A percentile compares a stretch with the other conserved stretches of the same genome.
Evolutionary conservation across 495 filamentous ascomycete genomes (phyloP).

Genomic region (Penicillium salamii): DNA sequence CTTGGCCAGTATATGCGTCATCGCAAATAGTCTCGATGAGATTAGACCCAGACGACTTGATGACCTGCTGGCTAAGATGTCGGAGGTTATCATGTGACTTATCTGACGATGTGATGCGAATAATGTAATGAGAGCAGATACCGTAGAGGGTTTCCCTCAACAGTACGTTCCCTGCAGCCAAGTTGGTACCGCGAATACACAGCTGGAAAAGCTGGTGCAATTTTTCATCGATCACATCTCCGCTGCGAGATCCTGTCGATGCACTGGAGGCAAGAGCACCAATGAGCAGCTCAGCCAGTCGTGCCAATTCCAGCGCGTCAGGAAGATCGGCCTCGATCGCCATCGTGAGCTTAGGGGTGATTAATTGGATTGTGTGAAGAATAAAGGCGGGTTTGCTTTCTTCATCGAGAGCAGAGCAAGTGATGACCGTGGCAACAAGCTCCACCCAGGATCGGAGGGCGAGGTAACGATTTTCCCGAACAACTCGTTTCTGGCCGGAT

Average conservation of each 20-base stretch:
- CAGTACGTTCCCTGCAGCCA: slow-evolving; percentile 63
- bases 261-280: slow-evolving; percentile 64
- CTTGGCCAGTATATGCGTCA: slow-evolving; percentile 84
- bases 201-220: slow-evolving; percentile 88
- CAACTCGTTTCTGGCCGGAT: slow-evolving; percentile 67
- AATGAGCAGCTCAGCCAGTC: slow-evolving; percentile 71
- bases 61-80: slow-evolving; percentile 66
- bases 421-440: slow-evolving; percentile 73
- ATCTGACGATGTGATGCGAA: slow-evolving; percentile 57
- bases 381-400: slow-evolving; percentile 69
- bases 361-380: slow-evolving; percentile 76
- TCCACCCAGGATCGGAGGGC: slow-evolving; percentile 78
- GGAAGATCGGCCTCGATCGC: slow-evolving; percentile 60
- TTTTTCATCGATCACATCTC: slow-evolving; percentile 80
- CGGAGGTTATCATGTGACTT: slow-evolving; percentile 38
- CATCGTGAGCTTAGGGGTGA: slow-evolving; percentile 79
- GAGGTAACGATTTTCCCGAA: slow-evolving; percentile 56
- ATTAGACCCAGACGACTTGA: slow-evolving; percentile 73
- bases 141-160: slow-evolving; percentile 83
- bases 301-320: slow-evolving; percentile 70
- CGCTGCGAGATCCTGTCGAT: slow-evolving; percentile 46
- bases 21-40: slow-evolving; percentile 86
- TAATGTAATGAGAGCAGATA: slow-evolving; percentile 81
- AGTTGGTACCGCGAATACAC: slow-evolving; percentile 69
- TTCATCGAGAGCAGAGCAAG: slow-evolving; percentile 69